Percentiles rank a stretch among this genome's conserved stretches.
Conservation (phyloP, 768 basidiomycete genomes). For the Termitomyces sp. region DNA sequence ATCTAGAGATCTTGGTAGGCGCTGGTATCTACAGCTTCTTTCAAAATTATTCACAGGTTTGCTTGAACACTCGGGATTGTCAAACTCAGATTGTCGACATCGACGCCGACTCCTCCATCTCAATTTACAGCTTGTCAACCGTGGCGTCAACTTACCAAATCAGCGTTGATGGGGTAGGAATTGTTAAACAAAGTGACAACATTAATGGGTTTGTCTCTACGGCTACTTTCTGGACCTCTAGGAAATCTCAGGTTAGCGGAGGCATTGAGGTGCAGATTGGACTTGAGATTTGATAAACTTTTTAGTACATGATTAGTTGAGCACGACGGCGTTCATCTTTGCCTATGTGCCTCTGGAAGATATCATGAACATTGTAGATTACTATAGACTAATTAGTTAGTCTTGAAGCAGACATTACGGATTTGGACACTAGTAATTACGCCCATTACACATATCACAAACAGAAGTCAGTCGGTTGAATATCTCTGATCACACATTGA, state of each 20-base stretch:
- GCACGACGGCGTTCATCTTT: not conserved
- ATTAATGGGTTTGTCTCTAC: slow-evolving; percentile 55
- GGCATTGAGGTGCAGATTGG: slow-evolving; percentile 27
- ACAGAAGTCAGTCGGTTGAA: too few relatives aligned
- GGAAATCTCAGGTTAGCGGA: slow-evolving; percentile 42
- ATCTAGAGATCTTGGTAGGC: not conserved
- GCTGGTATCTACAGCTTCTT: slow-evolving; percentile 64
- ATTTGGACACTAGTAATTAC: too few relatives aligned
- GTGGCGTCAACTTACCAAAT: slow-evolving; percentile 51
- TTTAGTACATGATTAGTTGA: not conserved
- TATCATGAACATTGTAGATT: too few relatives aligned
- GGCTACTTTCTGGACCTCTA: slow-evolving; percentile 35
- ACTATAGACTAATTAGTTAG: too few relatives aligned
- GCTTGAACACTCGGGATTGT: slow-evolving; percentile 29
- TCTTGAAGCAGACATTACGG: too few relatives aligned
- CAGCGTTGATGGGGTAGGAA: slow-evolving; percentile 40
- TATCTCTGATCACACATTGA: too few relatives aligned
- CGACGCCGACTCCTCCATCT: slow-evolving; percentile 41
- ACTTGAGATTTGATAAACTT: not conserved
- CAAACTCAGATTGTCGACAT: slow-evolving; percentile 54
- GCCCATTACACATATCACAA: too few relatives aligned
- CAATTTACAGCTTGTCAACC: slow-evolving; percentile 58
- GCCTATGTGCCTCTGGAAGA: too few relatives aligned
- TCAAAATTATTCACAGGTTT: slow-evolving; percentile 48
- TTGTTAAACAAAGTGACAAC: slow-evolving; percentile 49